Evolutionary conservation across 2,329 filamentous ascomycete genomes (phyloP).

Genomic region (Raffaelea albimanens): DNA sequence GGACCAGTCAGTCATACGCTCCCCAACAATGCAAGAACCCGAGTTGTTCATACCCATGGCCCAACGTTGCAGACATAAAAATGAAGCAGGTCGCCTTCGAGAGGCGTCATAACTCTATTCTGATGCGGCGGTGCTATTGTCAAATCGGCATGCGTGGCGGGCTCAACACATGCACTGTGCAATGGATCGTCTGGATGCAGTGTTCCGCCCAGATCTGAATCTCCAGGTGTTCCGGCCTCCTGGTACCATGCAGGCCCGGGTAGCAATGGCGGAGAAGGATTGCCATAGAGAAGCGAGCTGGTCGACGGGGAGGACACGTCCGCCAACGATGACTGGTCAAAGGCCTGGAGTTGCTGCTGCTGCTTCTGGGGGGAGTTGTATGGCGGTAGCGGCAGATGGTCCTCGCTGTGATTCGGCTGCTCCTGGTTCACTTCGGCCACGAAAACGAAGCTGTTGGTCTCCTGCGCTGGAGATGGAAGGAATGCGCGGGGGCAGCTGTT

Average conservation of each 20-base stretch:
- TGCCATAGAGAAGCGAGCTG: not conserved
- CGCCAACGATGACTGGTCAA: too few species aligned
- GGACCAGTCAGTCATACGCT: not conserved
- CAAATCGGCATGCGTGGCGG: not conserved
- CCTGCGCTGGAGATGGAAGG: not conserved
- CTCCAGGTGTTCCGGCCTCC: too few species aligned
- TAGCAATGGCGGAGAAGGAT: not conserved
- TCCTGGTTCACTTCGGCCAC: not conserved
- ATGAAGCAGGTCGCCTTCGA: not conserved
- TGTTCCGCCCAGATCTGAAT: too few species aligned
- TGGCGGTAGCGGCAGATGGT: not conserved
- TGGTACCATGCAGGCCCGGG: too few species aligned
- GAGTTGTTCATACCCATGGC: not conserved
- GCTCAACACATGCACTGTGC: too few species aligned
- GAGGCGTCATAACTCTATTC: not conserved
- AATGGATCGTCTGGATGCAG: too few species aligned
- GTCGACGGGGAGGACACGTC: not conserved
- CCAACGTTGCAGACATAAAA: not conserved
- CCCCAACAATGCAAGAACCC: not conserved
- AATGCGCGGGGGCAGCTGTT: not conserved
- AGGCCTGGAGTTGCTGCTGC: too few species aligned
- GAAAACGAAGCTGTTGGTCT: not conserved
- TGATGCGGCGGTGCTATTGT: not conserved
- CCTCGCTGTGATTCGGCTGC: not conserved
- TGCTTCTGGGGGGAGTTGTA: not conserved